These are phyloP conservation scores for Trichoderma orchidacearum DNA, from an alignment of 495 filamentous ascomycete species.

Conservation along the genomic window DNA sequence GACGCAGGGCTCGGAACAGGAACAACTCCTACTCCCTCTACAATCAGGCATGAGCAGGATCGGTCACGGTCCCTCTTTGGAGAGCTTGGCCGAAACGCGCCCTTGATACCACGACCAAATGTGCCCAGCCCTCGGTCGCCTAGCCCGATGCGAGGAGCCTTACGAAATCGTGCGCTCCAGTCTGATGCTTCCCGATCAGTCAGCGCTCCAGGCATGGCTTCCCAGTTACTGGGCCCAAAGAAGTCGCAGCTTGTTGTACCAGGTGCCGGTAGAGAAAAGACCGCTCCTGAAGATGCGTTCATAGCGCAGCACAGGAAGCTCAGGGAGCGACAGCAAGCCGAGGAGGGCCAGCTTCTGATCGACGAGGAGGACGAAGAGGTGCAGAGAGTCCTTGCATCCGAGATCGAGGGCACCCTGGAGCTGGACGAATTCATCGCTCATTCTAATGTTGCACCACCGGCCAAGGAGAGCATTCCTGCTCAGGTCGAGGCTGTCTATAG, in stretches of 20 bases:
- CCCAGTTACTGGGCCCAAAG: slow-evolving; percentile 25
- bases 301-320: slow-evolving; percentile 24
- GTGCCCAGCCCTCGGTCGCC: slow-evolving; percentile 58
- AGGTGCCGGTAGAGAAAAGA: slow-evolving; percentile 6
- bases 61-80: slow-evolving; percentile 44
- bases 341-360: slow-evolving; percentile 31
- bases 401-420: slow-evolving; percentile 32
- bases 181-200: slow-evolving; percentile 40
- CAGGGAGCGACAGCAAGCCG: slow-evolving; percentile 30
- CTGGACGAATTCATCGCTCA: slow-evolving; percentile 52
- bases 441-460: slow-evolving; percentile 46
- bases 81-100: slow-evolving; percentile 40
- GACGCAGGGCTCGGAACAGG: slow-evolving; percentile 9
- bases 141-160: slow-evolving; percentile 51
- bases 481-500: slow-evolving; percentile 79
- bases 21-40: background rate
- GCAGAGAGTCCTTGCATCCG: slow-evolving; percentile 31
- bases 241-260: slow-evolving; percentile 11
- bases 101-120: slow-evolving; percentile 45
- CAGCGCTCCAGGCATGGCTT: slow-evolving; percentile 41
- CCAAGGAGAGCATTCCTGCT: slow-evolving; percentile 50
- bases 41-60: slow-evolving; percentile 18
- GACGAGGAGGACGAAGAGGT: slow-evolving; percentile 45
- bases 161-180: slow-evolving; percentile 31
- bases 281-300: slow-evolving; percentile 19